phyloP scores from a whole-genome alignment of 495 filamentous ascomycete species.

The Tuber borchii region DNA sequence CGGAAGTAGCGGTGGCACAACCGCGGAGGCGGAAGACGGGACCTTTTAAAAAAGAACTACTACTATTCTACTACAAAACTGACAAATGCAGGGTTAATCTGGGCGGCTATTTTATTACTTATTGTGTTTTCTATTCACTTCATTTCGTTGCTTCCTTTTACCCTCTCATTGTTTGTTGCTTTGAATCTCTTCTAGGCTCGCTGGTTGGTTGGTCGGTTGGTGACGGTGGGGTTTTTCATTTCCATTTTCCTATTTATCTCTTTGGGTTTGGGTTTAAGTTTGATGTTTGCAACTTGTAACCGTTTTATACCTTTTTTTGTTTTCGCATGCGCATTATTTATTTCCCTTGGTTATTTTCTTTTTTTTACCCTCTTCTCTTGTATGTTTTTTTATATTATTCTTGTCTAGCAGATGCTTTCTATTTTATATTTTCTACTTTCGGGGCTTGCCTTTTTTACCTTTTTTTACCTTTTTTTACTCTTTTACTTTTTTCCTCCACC shows the following conservation, averaged over 20 bases:
- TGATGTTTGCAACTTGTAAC: slow-evolving; percentile 20
- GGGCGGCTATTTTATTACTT: slow-evolving; percentile 12
- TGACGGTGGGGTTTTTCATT: slow-evolving; percentile 23
- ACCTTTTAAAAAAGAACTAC: slow-evolving; percentile 22
- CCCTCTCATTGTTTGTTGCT: slow-evolving; percentile 12
- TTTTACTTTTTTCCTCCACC: neutral
- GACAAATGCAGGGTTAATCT: neutral
- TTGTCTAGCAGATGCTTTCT: slow-evolving; percentile 34
- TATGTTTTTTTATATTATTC: slow-evolving; percentile 29
- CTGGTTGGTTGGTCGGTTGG: slow-evolving; percentile 15
- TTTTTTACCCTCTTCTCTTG: slow-evolving; percentile 15
- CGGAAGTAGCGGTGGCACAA: slow-evolving; percentile 6
- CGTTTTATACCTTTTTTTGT: slow-evolving; percentile 23
- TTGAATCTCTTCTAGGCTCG: slow-evolving; percentile 23
- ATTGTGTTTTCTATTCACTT: slow-evolving; percentile 24
- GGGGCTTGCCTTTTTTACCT: neutral
- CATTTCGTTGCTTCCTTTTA: slow-evolving; percentile 10
- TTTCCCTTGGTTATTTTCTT: slow-evolving; percentile 11
- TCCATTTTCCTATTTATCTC: slow-evolving; percentile 15
- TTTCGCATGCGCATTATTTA: slow-evolving; percentile 11
- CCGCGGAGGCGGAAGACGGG: slow-evolving; percentile 23
- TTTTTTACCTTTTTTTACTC: slow-evolving; percentile 13
- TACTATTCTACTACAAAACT: neutral
- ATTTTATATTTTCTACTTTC: slow-evolving; percentile 21
- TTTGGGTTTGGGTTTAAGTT: slow-evolving; percentile 21